phyloP scores from a whole-genome alignment of 2,329 filamentous ascomycete species.

The Thermomyces lanuginosus region DNA sequence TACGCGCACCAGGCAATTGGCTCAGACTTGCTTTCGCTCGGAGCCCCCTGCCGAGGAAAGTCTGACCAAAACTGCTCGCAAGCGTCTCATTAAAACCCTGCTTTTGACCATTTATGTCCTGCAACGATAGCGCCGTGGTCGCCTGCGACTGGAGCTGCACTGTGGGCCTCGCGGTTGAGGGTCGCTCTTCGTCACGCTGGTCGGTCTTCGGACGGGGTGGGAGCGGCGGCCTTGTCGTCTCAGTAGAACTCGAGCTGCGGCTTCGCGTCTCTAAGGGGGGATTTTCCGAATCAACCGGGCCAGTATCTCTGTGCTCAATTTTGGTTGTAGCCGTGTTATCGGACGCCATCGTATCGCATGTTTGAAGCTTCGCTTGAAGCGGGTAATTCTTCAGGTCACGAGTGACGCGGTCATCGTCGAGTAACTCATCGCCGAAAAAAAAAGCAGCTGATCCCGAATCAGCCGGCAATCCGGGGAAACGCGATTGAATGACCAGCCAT shows the following conservation, averaged over 20 bases:
- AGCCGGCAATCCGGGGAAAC: too few species aligned
- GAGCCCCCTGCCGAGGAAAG: constrained; percentile 13
- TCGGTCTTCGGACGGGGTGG: constrained; percentile 30
- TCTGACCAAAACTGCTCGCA: constrained; percentile 24
- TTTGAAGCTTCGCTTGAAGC: too few species aligned
- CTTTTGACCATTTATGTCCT: constrained; percentile 64
- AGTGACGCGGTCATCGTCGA: too few species aligned
- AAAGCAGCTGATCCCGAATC: too few species aligned
- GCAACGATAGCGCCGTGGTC: constrained; percentile 69
- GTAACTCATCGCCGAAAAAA: too few species aligned
- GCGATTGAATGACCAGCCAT: too few species aligned
- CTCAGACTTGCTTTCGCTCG: constrained; percentile 22
- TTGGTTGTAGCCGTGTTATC: too few species aligned
- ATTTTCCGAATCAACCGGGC: constrained; percentile 10
- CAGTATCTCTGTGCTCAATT: too few species aligned
- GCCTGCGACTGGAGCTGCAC: constrained; percentile 45
- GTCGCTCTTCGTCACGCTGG: constrained; percentile 21
- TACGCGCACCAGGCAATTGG: constrained; percentile 29
- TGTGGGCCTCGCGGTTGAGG: constrained; percentile 15
- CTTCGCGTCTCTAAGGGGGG: constrained; percentile 3
- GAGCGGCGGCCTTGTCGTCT: constrained; percentile 28
- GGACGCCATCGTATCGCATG: too few species aligned
- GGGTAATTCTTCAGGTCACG: too few species aligned
- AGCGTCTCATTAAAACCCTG: constrained; percentile 54
- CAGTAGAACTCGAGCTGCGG: constrained; percentile 13